Conservation (phyloP, 345 rosid species). For the Erodium maritimum region DNA sequence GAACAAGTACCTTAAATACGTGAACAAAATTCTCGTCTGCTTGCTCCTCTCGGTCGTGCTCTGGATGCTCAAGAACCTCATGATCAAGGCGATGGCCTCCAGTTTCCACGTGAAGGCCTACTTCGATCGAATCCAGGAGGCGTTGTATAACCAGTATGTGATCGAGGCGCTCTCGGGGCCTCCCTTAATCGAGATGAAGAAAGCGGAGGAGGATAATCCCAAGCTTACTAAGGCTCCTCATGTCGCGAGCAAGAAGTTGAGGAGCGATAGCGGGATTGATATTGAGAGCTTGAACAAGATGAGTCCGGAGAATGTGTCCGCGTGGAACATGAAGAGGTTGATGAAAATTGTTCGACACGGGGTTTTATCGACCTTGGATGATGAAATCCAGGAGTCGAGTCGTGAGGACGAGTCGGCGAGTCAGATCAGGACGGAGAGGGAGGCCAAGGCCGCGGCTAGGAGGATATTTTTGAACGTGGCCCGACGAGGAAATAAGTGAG, state of each 20-base stretch:
- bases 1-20: conserved; percentile 17
- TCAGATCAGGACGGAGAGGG: conserved; percentile 20
- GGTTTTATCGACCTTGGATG: conserved; percentile 47
- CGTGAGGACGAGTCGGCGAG: conserved; percentile 36
- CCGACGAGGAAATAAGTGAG: conserved; percentile 6
- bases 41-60: conserved; percentile 38
- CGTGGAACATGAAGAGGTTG: conserved; percentile 69
- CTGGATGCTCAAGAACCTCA: conserved; percentile 54
- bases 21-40: conserved; percentile 46
- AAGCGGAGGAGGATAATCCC: conserved; percentile 24
- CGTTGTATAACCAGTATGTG: conserved; percentile 54
- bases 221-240: too few species aligned
- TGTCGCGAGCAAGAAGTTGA: conserved; percentile 1
- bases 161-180: conserved; percentile 58
- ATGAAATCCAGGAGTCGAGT: conserved; percentile 28
- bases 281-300: conserved; percentile 42
- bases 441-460: conserved; percentile 14
- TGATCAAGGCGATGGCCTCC: conserved; percentile 62
- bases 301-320: conserved; percentile 49
- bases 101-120: conserved; percentile 63
- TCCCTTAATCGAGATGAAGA: conserved; percentile 43
- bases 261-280: conserved; percentile 29
- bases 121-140: conserved; percentile 63
- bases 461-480: conserved; percentile 16
- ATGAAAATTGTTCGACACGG: conserved; percentile 49